Evolutionary conservation across 192 early-diverging fungal species (phyloP), one percentile per base, ranked within the genome.

Genomic region (Coemansia sp.): DNA sequence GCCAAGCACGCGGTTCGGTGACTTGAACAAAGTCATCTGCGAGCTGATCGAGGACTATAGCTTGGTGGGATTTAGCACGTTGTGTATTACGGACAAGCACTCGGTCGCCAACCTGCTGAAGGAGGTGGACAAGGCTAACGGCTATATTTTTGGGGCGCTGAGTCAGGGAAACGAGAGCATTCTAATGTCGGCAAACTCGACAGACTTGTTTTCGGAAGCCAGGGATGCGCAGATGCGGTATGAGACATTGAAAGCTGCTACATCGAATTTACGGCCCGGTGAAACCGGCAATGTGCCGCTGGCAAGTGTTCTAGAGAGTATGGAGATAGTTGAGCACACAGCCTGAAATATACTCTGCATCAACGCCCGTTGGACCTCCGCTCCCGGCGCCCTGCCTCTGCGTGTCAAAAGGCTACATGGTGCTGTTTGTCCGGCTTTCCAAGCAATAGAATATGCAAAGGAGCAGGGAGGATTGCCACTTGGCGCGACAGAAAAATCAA

Each of bases 1-100:
- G 34, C 53, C 72, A 16, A 75, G 81, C 24, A 58, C 51, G 14
- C 81, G 83, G 43, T 95, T 88, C 67, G 79, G 84, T 48, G 84
- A 85, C 18, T 79, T 99, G 31, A 95, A 92, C 69, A 79, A 85
- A 37, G 93, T 91, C 1, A 73, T 99, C 21, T 96, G 94, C 73
- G 92, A 91, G 43, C 84, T 99, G 20, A 85, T 99, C 18, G 91
- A 96, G 74, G 93, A 95, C 64, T 99, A 90, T 82, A 88, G 88
- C 28, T 66, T 99, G 35, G 95, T 99, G 7, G 91, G 90, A 16
- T 99, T 95, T 67, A 86, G 90, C 74, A 96, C 97, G 21, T 83
- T 99, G 57, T 74, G 70, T 35, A 85, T 93, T 16, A 83, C 92
- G 66, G 94, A 97, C 79, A 93, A 92, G 79, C 84, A 88, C 51